A percentile compares a stretch with the other conserved stretches of the same genome.
Evolutionary conservation across 352 stramenopile genomes (phyloP).

Genomic region (Poterioochromonas sp.): DNA sequence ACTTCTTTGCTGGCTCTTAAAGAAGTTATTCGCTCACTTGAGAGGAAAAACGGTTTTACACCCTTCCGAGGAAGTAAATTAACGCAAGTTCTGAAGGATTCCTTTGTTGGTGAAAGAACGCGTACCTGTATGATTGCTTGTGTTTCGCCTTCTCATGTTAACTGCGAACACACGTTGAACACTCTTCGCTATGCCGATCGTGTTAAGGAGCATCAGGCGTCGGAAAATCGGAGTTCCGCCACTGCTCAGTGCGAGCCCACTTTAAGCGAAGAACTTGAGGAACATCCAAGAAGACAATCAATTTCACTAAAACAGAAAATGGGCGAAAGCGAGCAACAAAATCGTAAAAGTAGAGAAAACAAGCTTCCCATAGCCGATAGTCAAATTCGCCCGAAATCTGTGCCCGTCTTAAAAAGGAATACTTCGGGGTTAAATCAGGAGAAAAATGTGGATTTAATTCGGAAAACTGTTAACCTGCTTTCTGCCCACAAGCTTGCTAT

Average conservation of each 20-base stretch:
- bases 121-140: constrained; percentile 90
- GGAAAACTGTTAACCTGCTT: neutral
- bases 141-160: constrained; percentile 70
- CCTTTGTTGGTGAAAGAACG: constrained; percentile 84
- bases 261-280: too few relatives aligned
- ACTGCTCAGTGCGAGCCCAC: too few relatives aligned
- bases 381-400: too few relatives aligned
- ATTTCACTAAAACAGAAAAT: too few relatives aligned
- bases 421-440: too few relatives aligned
- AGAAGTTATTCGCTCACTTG: constrained; percentile 88
- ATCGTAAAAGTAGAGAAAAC: too few relatives aligned
- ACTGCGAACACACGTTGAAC: constrained; percentile 87
- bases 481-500: constrained; percentile 6
- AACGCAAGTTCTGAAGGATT: constrained; percentile 95
- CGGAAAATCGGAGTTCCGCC: neutral
- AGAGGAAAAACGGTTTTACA: constrained; percentile 78
- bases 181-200: constrained; percentile 87
- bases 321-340: too few relatives aligned
- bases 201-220: constrained; percentile 76
- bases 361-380: too few relatives aligned
- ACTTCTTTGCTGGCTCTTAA: constrained; percentile 90
- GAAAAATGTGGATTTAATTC: neutral
- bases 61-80: constrained; percentile 89
- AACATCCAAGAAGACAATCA: too few relatives aligned
- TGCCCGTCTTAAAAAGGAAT: too few relatives aligned